Base-by-base conservation (phyloP, 78 protist species). In the Guillardia theta region DNA sequence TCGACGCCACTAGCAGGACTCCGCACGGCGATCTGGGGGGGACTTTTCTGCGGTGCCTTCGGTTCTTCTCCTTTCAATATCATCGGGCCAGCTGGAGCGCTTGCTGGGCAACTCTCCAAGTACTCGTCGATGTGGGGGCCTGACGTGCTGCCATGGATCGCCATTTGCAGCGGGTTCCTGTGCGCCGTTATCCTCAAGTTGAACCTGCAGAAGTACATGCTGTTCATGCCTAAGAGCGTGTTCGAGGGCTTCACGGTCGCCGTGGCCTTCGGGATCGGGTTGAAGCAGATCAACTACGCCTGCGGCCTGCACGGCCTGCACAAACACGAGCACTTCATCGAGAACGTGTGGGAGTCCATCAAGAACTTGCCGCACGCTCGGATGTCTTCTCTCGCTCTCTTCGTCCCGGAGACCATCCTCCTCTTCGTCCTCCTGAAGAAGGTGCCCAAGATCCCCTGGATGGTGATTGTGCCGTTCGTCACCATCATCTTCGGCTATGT, bases 201-300 rank as follows among this genome's bases (percentile, higher is more conserved):
- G n/a, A 24, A 24, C 8, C 12, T 33, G 41, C 1, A 4, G 12
- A 18, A 24, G 6, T 70, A 22, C 83, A 70, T 70, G 83, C 83
- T 70, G 27, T 70, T 70, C 83, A 70, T 70, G 83, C 83, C 83
- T 3, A 70, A 70, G 83, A 33, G 45, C 6, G 83, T 70, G 9
- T 70, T 70, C 41, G 83, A 70, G 83, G 83, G 83, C 9, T 70
- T 70, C 83, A 70, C 83, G 46, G 36, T 70, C 22, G 83, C 83
- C 12, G 41, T 70, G 9, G 83, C 83, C 27, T 15, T 33, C 4
- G 36, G 15, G 27, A 70, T 70, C 83, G 83, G 83, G 41, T 22
- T 24, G 41, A 70, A 70, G 6, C 83, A 70, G 22, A 70, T 70
- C 83, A 70, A 70, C 22, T 24, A 12, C 22, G 83, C 83, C 9